These are phyloP conservation scores for Vaccinium vitisidaea DNA, from an alignment of 148 eudicot genomes.

Conservation along the genomic window DNA sequence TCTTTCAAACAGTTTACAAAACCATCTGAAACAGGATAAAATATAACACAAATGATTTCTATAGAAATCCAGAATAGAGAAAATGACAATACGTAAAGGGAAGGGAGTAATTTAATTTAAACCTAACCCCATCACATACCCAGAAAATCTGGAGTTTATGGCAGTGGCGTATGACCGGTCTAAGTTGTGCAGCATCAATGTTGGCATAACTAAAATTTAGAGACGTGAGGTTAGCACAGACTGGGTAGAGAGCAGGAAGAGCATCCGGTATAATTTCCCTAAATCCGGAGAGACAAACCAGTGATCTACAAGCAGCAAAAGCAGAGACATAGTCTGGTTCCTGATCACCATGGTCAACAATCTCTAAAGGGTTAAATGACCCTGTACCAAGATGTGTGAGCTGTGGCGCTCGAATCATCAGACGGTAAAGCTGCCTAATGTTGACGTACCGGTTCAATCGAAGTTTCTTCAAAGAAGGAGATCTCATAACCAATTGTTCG, in stretches of 20 bases:
- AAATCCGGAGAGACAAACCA: slow-evolving; percentile 77
- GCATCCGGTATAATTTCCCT: slow-evolving; percentile 55
- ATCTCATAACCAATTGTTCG: slow-evolving; percentile 58
- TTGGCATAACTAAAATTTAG: slow-evolving; percentile 78
- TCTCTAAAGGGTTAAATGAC: slow-evolving; percentile 52
- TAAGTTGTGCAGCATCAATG: slow-evolving; percentile 59
- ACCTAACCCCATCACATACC: slow-evolving; percentile 37
- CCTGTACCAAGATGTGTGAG: slow-evolving; percentile 81
- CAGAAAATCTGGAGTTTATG: slow-evolving; percentile 69
- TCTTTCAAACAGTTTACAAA: background rate
- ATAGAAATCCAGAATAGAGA: background rate
- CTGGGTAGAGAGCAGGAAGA: slow-evolving; percentile 59
- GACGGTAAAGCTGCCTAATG: slow-evolving; percentile 50
- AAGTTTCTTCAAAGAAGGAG: slow-evolving; percentile 65
- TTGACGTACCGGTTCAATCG: slow-evolving; percentile 54
- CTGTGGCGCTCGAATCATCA: slow-evolving; percentile 74
- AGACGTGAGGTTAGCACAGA: slow-evolving; percentile 73
- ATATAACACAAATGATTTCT: no score
- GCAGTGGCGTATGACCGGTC: slow-evolving; percentile 56
- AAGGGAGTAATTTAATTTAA: background rate
- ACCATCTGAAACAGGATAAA: background rate
- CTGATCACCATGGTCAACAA: slow-evolving; percentile 38
- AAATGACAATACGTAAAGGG: background rate
- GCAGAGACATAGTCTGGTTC: slow-evolving; percentile 64
- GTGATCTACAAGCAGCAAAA: slow-evolving; percentile 60